A percentile compares a stretch with the other conserved stretches of the same genome.
phyloP scores from a whole-genome alignment of 2,329 filamentous ascomycete species.

The Ceratocystiopsis minuta region DNA sequence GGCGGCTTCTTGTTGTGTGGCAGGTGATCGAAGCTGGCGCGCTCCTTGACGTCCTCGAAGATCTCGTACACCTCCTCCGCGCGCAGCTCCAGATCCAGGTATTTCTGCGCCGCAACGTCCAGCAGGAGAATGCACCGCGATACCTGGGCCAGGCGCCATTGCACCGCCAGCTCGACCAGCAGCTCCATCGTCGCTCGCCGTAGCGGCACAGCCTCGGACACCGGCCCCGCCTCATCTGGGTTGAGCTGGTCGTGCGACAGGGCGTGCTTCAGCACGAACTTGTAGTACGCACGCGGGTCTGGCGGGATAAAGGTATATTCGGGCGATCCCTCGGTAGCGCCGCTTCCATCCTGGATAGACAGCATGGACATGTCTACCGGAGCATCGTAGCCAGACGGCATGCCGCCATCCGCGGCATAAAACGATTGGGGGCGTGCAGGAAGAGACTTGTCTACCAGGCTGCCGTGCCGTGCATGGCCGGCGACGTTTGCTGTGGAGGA shows the following conservation, averaged over 20 bases:
- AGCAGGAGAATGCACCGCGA: conserved; percentile 65
- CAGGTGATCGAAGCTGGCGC: conserved; percentile 23
- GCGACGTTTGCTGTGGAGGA: conserved; percentile 37
- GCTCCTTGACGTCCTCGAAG: conserved; percentile 63
- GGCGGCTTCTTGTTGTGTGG: conserved; percentile 47
- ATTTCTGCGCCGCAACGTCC: conserved; percentile 73
- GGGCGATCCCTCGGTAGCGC: conserved; percentile 40
- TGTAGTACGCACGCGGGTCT: conserved; percentile 68
- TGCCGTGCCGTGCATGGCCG: no score
- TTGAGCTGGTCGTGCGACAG: conserved; percentile 42
- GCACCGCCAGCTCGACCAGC: conserved; percentile 64
- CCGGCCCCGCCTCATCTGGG: conserved; percentile 18
- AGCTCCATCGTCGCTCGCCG: conserved; percentile 70
- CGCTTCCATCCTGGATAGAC: conserved; percentile 31
- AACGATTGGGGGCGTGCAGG: conserved; percentile 14
- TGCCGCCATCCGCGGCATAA: conserved; percentile 13
- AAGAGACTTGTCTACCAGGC: no score
- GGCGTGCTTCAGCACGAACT: conserved; percentile 61
- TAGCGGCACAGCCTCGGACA: conserved; percentile 23
- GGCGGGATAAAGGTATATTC: conserved; percentile 80
- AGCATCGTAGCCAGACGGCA: conserved; percentile 38
- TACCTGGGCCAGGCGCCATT: conserved; percentile 78
- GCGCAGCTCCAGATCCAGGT: conserved; percentile 62
- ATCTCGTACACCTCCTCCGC: conserved; percentile 68
- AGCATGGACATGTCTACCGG: conserved; percentile 49